Evolutionary conservation across 1,139 yeast genomes (phyloP), one percentile per base, ranked within the genome.

Genomic region (Hemisphaericaspora subhashii): DNA sequence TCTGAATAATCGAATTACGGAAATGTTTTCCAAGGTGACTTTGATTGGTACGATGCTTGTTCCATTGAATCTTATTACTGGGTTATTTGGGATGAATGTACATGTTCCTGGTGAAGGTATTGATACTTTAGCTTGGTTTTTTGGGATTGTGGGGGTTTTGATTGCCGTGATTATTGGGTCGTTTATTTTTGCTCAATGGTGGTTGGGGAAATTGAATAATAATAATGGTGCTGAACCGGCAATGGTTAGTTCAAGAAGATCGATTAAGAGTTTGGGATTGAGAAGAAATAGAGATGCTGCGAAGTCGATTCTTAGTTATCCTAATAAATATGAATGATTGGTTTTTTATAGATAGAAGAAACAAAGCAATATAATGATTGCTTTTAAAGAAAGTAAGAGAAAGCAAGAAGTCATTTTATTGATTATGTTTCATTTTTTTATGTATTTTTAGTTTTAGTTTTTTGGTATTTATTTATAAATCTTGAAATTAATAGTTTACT

Each of bases 51-150:
- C 98, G 0, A 75, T 90, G 53, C 70, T 92, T 33, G 85, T 92
- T 48, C 98, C 98, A 8, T 75, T 90, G 72, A 92, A 90, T 58
- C 68, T 92, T 47, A 76, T 92, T 26, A 89, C 98, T 1, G 97
- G 98, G 59, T 60, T 90, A 46, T 92, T 90, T 63, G 98, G 98
- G 53, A 92, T 92, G 98, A 92, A 92, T 61, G 98, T 92, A 13
- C 63, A 55, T 14, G 89, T 90, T 15, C 98, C 98, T 0, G 96
- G 96, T 11, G 65, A 77, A 50, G 69, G 56, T 6, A 72, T 53
- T 0, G 55, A 50, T 1, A 38, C 43, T 4, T 47, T 54, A 8
- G 48, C 41, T 3, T 66, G 71, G 72, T 67, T 65, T 41, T 64
- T 64, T 38, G 70, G 71, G 2, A 66, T 66, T 36, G 40, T 68